phyloP scores from a whole-genome alignment of 192 early-diverging fungal genomes.

The Backusella parvicylindrica region DNA sequence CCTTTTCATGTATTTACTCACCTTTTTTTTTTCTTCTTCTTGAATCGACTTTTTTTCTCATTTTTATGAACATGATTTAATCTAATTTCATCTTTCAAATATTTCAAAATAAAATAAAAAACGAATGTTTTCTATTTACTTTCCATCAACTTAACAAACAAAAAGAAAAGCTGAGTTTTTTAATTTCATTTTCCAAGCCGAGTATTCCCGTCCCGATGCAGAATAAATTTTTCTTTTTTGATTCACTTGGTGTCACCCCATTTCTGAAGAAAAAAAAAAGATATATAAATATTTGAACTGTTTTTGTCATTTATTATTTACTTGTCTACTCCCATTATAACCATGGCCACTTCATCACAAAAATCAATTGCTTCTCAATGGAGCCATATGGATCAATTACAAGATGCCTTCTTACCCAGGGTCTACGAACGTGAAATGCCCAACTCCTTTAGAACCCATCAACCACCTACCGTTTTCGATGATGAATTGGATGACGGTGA shows the following conservation, averaged over 20 bases:
- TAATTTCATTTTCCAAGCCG: neutral
- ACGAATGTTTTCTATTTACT: too few relatives aligned
- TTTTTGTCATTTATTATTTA: neutral
- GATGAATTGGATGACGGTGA: neutral
- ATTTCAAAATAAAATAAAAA: neutral
- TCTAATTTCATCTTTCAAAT: too few relatives aligned
- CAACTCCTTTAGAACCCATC: neutral
- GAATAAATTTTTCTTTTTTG: neutral
- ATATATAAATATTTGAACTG: neutral
- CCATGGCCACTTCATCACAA: neutral
- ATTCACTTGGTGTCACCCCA: neutral
- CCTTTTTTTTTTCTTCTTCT: too few relatives aligned
- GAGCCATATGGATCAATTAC: neutral
- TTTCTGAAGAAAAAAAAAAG: neutral
- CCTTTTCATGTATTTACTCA: too few relatives aligned
- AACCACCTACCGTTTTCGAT: neutral
- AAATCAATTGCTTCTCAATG: neutral
- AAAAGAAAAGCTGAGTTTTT: neutral
- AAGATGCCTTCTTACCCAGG: neutral
- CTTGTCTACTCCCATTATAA: neutral
- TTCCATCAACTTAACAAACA: neutral
- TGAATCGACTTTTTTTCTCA: too few relatives aligned
- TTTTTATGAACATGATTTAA: too few relatives aligned
- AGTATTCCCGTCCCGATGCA: neutral
- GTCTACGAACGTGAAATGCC: neutral